Evolutionary conservation across 1,284 basidiomycete genomes (phyloP).

Genomic region (Anthracocystis panici-leucophaei): DNA sequence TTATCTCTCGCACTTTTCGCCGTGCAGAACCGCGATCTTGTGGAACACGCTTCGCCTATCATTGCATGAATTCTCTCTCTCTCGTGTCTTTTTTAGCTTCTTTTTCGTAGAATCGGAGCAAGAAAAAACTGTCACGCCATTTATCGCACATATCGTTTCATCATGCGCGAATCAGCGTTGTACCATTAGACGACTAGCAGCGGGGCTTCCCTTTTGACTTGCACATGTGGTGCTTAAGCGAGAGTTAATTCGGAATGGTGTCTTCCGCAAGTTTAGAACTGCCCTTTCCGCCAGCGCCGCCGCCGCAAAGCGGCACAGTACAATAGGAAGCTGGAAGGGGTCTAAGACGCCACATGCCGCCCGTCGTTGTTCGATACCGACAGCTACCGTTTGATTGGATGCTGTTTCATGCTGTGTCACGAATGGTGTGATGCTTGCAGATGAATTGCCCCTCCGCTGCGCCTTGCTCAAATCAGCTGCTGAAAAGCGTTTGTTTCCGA

Average conservation of each 20-base stretch:
- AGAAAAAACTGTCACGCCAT: slow-evolving; percentile 18
- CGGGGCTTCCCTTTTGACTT: neutral
- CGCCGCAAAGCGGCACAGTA: neutral
- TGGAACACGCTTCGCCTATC: neutral
- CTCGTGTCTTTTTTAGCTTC: neutral
- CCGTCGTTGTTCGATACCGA: neutral
- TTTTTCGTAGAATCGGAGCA: slow-evolving; percentile 1
- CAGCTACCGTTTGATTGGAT: too few relatives aligned
- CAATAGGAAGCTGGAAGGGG: neutral
- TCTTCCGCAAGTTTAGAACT: neutral
- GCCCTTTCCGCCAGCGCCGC: slow-evolving; percentile 5
- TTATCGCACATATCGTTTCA: slow-evolving; percentile 9
- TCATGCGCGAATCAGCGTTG: slow-evolving; percentile 12
- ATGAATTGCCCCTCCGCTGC: too few relatives aligned
- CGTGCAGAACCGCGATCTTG: too few relatives aligned
- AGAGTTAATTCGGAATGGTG: slow-evolving; percentile 4
- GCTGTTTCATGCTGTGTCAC: neutral
- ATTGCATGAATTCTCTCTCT: neutral
- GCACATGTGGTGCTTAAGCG: neutral
- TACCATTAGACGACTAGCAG: neutral
- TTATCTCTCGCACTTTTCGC: too few relatives aligned
- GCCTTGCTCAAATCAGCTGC: too few relatives aligned
- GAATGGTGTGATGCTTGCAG: too few relatives aligned
- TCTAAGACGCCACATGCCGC: too few relatives aligned
- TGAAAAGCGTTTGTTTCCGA: too few relatives aligned